Evolutionary conservation across 2,329 filamentous ascomycete species (phyloP), one percentile per base, ranked within the genome.

Genomic region (Botrytis paeoniae): DNA sequence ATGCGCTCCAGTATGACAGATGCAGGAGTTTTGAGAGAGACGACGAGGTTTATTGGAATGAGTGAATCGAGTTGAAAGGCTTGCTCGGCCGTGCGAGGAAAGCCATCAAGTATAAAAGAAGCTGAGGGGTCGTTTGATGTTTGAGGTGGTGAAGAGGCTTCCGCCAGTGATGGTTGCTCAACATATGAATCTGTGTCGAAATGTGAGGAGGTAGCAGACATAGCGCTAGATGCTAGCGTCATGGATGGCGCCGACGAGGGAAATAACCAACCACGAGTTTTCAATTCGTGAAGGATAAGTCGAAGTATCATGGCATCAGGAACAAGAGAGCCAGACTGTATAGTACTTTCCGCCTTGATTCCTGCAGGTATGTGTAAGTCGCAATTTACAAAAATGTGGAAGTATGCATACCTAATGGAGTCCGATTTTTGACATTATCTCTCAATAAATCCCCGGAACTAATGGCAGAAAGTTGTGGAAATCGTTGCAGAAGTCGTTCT

Each of bases 21-120:
- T 48, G 93, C 89, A 0, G 96, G 96, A 0, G 95, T 98, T 80
- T 92, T 88, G 78, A 98, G 86, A 72, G 93, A 94, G 74, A 98
- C 91, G 66, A 94, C 96, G 75, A 98, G 88, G 83, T 99, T 99
- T 81, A 99, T 95, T n/a, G 95, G 94, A 45, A 98, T 89, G 48
- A 98, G 86, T 63, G 85, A 84, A 81, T 97, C 94, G 65, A 98
- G 88, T 73, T 91, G 91, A 60, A 84, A 82, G 41, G 95, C 96
- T 83, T 99, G 96, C 4, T 85, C 81, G 0, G 93, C 92, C 10
- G 93, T 99, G 76, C 96, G 92, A 3, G 96, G 96, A 83, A 98
- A 99, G 25, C 96, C 96, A 81, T 99, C 96, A 70, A 99, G 91
- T 76, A 99, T 92, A 82, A 98, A 98, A 0, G 94, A 97, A 14